Percentiles rank a stretch among this genome's conserved stretches.
Evolutionary conservation across 306 rosid species (phyloP).

Genomic region (Medicago ruthenica): DNA sequence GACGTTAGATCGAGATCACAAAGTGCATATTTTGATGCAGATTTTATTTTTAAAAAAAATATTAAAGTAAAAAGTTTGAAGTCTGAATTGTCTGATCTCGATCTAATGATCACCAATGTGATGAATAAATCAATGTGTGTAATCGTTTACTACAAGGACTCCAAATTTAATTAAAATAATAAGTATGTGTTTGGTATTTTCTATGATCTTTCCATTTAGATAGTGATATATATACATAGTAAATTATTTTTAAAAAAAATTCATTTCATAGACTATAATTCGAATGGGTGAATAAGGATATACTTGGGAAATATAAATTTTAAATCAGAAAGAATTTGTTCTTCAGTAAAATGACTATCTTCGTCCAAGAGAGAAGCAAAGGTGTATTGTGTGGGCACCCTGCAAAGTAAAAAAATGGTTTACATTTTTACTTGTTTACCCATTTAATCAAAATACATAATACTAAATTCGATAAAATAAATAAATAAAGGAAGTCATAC

Average conservation of each 20-base stretch:
- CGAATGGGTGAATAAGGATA: neutral
- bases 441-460: neutral
- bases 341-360: neutral
- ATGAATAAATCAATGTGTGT: too few species aligned
- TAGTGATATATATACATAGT: neutral
- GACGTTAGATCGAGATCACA: too few species aligned
- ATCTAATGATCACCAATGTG: too few species aligned
- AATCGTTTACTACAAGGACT: neutral
- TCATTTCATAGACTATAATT: neutral
- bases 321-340: neutral
- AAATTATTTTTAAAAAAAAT: neutral
- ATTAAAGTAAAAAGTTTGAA: too few species aligned
- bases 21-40: too few species aligned
- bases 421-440: neutral
- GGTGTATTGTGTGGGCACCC: too few species aligned
- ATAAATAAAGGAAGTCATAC: neutral
- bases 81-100: too few species aligned
- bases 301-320: neutral
- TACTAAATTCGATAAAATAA: neutral
- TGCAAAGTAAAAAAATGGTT: neutral
- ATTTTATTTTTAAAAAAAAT: too few species aligned
- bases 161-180: too few species aligned
- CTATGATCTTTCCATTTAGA: neutral
- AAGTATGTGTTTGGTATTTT: neutral
- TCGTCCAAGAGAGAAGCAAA: neutral